Evolutionary conservation across 257 asterid genomes (phyloP).

Genomic region (Cruciata laevipes): DNA sequence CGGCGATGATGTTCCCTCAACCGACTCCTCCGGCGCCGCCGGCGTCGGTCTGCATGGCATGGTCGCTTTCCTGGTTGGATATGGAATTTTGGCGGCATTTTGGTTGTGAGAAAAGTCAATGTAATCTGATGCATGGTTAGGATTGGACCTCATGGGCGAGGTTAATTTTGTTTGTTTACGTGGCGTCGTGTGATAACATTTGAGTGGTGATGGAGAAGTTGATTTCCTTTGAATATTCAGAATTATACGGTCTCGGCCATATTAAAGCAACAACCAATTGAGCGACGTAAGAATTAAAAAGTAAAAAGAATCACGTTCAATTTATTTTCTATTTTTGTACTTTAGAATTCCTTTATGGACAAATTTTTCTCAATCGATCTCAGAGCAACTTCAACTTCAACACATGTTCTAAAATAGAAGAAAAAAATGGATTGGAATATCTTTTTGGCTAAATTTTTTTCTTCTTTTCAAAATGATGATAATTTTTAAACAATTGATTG

Average conservation of each 20-base stretch:
- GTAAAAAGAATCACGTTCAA: neutral
- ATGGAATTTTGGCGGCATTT: conserved; percentile 20
- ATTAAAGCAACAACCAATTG: neutral
- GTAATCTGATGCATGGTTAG: neutral
- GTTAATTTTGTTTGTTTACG: neutral
- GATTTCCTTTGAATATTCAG: conserved; percentile 14
- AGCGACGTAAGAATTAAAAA: neutral
- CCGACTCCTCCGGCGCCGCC: conserved; percentile 41
- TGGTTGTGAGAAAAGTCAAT: conserved; percentile 17
- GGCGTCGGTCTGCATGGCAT: conserved; percentile 32
- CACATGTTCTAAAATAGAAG: no score
- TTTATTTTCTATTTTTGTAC: neutral
- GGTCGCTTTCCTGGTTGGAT: conserved; percentile 24
- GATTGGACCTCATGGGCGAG: conserved; percentile 5
- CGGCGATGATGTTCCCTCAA: conserved; percentile 35
- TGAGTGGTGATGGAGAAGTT: conserved; percentile 9
- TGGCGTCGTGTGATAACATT: neutral
- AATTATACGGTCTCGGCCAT: no score
- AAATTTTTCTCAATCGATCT: no score
- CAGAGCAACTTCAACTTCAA: no score
- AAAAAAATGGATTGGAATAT: no score
- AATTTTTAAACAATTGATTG: no score
- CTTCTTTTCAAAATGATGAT: no score
- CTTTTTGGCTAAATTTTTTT: no score
- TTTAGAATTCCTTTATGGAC: no score